Base-by-base conservation (phyloP, 257 asterid species). In the Ophiorrhiza pumila region DNA sequence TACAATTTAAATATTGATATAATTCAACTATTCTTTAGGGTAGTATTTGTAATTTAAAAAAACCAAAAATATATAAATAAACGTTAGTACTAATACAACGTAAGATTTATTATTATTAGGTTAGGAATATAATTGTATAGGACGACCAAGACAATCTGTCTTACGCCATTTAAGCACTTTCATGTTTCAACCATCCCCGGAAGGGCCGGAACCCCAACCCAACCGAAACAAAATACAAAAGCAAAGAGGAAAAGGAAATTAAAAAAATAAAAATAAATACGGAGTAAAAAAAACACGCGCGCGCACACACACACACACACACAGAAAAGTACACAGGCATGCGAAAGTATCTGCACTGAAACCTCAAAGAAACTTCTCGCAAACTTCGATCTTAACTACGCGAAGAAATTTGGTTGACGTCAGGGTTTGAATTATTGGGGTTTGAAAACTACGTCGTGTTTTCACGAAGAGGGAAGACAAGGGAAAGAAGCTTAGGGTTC, bases 401-500 rank as follows among this genome's bases (percentile, higher is more conserved):
- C 13, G 47, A 29, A 25, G 72, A 58, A 74, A 6, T 65, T 31
- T 39, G 58, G 46, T 61, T 61, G 1, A 9, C 20, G 39, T 25
- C 5, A 0, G 4, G 18, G 17, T 12, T 13, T 67, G 31, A 32
- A 8, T 34, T 22, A 31, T 4, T 14, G 67, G 41, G 27, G 31
- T 61, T 50, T 39, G 8, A 9, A 10, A 59, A 65, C 27, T 71
- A 11, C 67, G 41, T 29, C 61, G 49, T 2, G 11, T 22, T 22
- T 46, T 71, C 52, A 31, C 7, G 47, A 56, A 39, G 71, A 25
- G 68, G 57, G 46, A 43, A 22, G 60, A 29, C 22, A 5, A 25
- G 35, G 37, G 53, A 31, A 18, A n/a, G 75, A 49, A n/a, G n/a
- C n/a, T 78, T 77, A 75, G 87, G 87, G 85, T 69, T 86, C 69